Evolutionary conservation across 2,329 filamentous ascomycete species (phyloP), one percentile per base, ranked within the genome.

Genomic region (Plenodomus tracheiphilus): DNA sequence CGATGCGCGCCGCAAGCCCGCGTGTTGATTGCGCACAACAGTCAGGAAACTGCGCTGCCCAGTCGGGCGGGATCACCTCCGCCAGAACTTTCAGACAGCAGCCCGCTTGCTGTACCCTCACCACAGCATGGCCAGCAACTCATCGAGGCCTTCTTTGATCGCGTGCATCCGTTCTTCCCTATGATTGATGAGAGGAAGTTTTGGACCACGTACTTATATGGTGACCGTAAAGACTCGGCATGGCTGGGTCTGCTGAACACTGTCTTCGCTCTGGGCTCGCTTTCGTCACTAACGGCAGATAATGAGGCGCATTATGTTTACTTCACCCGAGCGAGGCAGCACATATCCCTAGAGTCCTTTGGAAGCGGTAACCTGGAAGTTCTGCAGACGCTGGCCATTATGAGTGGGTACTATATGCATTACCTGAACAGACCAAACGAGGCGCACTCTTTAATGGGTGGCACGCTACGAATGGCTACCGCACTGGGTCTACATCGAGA

Each of bases 401-500:
- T 90, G 60, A 86, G 86, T 35, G 88, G 88, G 21, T 88, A 85
- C 73, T 91, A 91, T 66, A 81, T 90, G 47, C 88, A 91, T 69
- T 91, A 91, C 63, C 83, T 88, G 60, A 89, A 89, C 71, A 80
- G 86, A 17, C 87, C 87, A 1, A 90, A 90, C 64, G 86, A 90
- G 76, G 88, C 87, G 15, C 88, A 89, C 65, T 84, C 86, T 19
- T 77, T 91, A 9, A 81, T 88, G 62, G 87, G 87, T 16, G 86
- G 86, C 2, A 84, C 86, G 3, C 78, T 89, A 46, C 79, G 87
- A 46, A 88, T 91, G 81, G 87, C 87, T n/a, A 87, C 84, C 51
- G 85, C 86, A 1, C 77, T 91, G 21, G 87, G 87, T 1, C 73
- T 91, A 15, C 87, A 91, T 68, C 80, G 86, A 43, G 87, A 90